Evolutionary conservation across 2,329 filamentous ascomycete species (phyloP).

Genomic region (Ophiostoma populinum): DNA sequence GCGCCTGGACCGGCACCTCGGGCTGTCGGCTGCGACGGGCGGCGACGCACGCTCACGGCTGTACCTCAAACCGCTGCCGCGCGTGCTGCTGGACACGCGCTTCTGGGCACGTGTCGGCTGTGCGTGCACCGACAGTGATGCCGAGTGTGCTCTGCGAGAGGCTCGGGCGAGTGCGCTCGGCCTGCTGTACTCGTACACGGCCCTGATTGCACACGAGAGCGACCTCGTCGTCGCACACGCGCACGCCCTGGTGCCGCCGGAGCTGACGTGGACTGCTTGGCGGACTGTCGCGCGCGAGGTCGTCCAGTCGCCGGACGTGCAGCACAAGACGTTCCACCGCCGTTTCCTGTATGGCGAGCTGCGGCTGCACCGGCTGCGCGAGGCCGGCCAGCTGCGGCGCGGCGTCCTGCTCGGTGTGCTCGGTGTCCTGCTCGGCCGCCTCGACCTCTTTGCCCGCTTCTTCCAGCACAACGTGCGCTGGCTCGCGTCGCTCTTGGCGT

Average conservation of each 20-base stretch:
- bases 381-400: slow-evolving; percentile 21
- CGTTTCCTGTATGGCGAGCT: slow-evolving; percentile 27
- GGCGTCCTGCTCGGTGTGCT: slow-evolving; percentile 13
- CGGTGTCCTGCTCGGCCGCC: slow-evolving; percentile 13
- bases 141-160: too few species aligned
- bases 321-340: slow-evolving; percentile 15
- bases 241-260: slow-evolving; percentile 18
- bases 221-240: slow-evolving; percentile 22
- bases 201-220: slow-evolving; percentile 20
- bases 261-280: slow-evolving; percentile 23
- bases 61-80: slow-evolving; percentile 20
- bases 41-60: slow-evolving; percentile 13
- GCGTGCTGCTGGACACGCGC: slow-evolving; percentile 17
- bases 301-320: slow-evolving; percentile 15
- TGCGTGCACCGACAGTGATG: too few species aligned
- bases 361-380: slow-evolving; percentile 19
- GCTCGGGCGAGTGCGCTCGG: slow-evolving; percentile 23
- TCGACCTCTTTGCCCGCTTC: slow-evolving; percentile 21
- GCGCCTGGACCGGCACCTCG: slow-evolving; percentile 18
- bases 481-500: slow-evolving; percentile 23
- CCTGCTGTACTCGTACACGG: slow-evolving; percentile 22
- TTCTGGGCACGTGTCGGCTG: slow-evolving; percentile 17
- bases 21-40: slow-evolving; percentile 11
- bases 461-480: slow-evolving; percentile 25
- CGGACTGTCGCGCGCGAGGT: slow-evolving; percentile 18